Conservation (phyloP, 306 rosid genomes). For the Inga oerstediana region DNA sequence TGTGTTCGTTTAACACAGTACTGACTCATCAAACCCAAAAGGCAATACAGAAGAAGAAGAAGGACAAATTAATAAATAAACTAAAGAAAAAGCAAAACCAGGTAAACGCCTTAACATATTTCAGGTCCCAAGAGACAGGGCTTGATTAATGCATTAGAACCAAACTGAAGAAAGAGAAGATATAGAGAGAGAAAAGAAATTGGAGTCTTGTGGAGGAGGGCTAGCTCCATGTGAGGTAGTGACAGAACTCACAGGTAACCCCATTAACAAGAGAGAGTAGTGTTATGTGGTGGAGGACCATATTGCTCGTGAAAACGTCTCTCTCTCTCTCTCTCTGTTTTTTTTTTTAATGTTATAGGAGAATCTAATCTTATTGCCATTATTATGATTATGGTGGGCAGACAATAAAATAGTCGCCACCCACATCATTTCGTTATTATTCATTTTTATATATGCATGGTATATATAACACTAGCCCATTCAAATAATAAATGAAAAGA, state of each 20-base stretch:
- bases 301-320: conserved; percentile 46
- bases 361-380: conserved; percentile 51
- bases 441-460: background rate
- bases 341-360: conserved; percentile 27
- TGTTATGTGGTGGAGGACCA: conserved; percentile 32
- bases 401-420: conserved; percentile 34
- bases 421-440: conserved; percentile 40
- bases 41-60: conserved; percentile 7
- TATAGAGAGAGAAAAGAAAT: background rate
- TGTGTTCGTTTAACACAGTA: background rate
- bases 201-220: conserved; percentile 46
- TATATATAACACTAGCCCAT: background rate
- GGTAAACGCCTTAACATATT: background rate
- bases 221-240: conserved; percentile 53
- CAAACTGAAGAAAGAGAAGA: conserved; percentile 33
- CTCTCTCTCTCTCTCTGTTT: conserved; percentile 46
- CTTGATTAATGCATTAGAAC: conserved; percentile 2
- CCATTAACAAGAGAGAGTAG: conserved; percentile 17
- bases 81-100: background rate
- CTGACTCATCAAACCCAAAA: background rate
- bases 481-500: background rate
- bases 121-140: background rate
- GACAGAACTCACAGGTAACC: conserved; percentile 39
- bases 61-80: background rate
- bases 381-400: conserved; percentile 28